Base-by-base conservation (phyloP, 179 eudicot species). In the Corrigiola litoralis region DNA sequence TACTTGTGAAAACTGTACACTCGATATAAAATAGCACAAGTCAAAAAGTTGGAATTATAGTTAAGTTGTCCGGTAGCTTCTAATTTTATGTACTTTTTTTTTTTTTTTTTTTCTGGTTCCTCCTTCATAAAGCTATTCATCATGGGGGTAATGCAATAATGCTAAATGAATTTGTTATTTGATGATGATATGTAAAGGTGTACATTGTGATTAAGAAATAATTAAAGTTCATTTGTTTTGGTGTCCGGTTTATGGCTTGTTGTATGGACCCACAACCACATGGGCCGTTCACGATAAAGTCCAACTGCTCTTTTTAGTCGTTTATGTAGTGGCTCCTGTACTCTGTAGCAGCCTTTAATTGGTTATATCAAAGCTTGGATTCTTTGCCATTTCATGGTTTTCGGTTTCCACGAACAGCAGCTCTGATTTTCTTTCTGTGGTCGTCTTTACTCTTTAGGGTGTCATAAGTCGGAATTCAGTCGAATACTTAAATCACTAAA, bases 181-280 rank as follows among this genome's bases (percentile, higher is more conserved):
- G 50, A 47, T 46, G 28, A 25, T 55, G 33, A 57, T 67, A 57
- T 47, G 33, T 42, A 25, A 37, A 47, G 38, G 57, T 36, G 64
- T 42, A 36, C 46, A 27, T 47, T 24, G 49, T 69, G 16, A 54
- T 54, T 70, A 45, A 56, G 25, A 63, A 55, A 21, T 45, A 21
- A 29, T 31, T 44, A 44, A 49, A 41, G 41, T 14, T 20, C 27
- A 52, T 42, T 21, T 6, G 48, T 27, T 50, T 34, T 5, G 34
- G 47, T 49, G 58, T n/a, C 18, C 23, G 21, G 28, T 12, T 24
- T 41, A 50, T 62, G 32, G 68, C 33, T 7, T 70, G n/a, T 61
- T n/a, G 12, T 20, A 33, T 53, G 74, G 74, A 40, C 56, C 74
- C 68, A 62, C 68, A 52, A 53, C 28, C 74, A 70, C 74, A 70